A percentile compares a stretch with the other conserved stretches of the same genome.
These are phyloP conservation scores for Rhazya stricta DNA, from an alignment of 257 asterid genomes.

Conservation along the genomic window DNA sequence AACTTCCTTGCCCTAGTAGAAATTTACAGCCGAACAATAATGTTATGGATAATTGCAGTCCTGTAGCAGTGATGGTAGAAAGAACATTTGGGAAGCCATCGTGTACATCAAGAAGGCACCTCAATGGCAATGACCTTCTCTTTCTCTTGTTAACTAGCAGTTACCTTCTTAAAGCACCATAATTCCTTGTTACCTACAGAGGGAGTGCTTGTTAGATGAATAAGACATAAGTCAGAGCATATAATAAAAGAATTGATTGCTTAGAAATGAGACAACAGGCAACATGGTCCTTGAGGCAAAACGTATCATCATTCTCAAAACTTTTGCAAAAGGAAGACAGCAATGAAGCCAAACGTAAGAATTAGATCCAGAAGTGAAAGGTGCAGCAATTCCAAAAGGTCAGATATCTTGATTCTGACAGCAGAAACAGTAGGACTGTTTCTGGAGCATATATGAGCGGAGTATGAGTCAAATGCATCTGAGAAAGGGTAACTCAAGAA, in stretches of 20 bases:
- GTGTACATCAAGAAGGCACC: background rate
- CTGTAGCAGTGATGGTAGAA: background rate
- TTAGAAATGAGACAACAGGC: background rate
- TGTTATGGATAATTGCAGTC: background rate
- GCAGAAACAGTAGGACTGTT: background rate
- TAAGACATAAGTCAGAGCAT: background rate
- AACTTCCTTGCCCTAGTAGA: background rate
- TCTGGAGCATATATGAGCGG: background rate
- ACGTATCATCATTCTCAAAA: background rate
- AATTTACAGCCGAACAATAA: background rate
- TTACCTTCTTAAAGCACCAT: constrained; percentile 74
- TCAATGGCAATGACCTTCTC: constrained; percentile 11
- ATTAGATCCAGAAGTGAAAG: background rate
- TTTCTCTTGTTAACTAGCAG: background rate
- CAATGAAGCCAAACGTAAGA: background rate
- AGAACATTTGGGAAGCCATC: background rate
- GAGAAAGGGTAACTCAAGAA: constrained; percentile 1
- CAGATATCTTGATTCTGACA: background rate
- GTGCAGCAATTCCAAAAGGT: background rate
- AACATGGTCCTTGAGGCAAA: background rate
- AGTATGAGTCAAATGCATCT: background rate
- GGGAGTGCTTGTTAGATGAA: constrained; percentile 8
- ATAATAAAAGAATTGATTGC: background rate
- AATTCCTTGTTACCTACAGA: constrained; percentile 73
- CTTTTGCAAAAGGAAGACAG: background rate